Conservation (phyloP, 2,329 filamentous ascomycete genomes). For the Fusarium sororula region DNA sequence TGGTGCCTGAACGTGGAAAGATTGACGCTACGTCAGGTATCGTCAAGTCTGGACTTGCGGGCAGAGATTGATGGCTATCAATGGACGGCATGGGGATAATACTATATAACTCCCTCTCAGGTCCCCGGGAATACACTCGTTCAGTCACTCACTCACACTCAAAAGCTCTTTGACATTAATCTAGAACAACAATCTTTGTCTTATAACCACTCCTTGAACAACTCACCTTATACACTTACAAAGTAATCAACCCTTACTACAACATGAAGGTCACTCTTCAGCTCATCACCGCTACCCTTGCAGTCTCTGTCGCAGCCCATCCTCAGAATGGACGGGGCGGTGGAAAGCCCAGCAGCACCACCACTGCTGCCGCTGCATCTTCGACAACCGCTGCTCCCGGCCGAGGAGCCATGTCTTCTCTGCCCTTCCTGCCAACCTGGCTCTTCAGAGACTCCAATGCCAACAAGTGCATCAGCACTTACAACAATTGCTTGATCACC, state of each 20-base stretch:
- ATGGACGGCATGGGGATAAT: accelerated
- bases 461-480: conserved; percentile 16
- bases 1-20: neutral
- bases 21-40: conserved; percentile 1
- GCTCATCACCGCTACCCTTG: neutral
- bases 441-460: neutral
- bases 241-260: neutral
- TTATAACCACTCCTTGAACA: neutral
- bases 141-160: neutral
- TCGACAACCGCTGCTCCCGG: neutral
- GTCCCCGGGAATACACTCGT: neutral
- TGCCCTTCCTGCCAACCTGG: conserved; percentile 11
- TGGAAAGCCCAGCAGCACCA: neutral
- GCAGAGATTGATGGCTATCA: neutral
- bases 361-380: neutral
- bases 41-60: neutral
- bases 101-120: neutral
- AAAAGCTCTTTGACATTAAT: neutral
- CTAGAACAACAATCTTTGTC: neutral
- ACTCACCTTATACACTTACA: neutral
- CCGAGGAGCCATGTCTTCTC: neutral
- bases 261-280: conserved; percentile 16
- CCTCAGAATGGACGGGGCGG: neutral
- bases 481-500: conserved; percentile 1
- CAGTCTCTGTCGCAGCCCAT: neutral